phyloP scores from a whole-genome alignment of 495 filamentous ascomycete genomes.

The Durotheca rogersii region DNA sequence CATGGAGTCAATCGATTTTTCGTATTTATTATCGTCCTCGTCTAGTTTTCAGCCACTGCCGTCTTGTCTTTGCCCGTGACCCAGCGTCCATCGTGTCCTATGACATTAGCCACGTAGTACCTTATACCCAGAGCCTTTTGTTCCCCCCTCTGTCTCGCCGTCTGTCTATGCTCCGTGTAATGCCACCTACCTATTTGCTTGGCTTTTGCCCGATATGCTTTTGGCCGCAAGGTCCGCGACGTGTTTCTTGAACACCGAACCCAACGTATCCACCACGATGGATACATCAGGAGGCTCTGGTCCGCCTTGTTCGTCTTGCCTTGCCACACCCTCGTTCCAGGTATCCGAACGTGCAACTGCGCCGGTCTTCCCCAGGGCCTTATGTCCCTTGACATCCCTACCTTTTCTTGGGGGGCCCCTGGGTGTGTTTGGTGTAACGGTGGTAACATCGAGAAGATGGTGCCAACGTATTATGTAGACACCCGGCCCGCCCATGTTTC shows the following conservation, averaged over 20 bases:
- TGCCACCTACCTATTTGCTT: too few species aligned
- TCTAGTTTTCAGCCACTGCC: too few species aligned
- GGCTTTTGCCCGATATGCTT: constrained; percentile 8
- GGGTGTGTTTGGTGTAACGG: constrained; percentile 54
- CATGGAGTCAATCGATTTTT: too few species aligned
- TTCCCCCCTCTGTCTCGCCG: too few species aligned
- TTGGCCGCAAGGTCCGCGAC: constrained; percentile 29
- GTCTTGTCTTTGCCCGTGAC: too few species aligned
- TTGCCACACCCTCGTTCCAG: constrained; percentile 23
- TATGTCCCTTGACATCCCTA: constrained; percentile 48
- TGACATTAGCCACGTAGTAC: too few species aligned
- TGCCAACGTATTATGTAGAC: constrained; percentile 66
- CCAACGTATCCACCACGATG: constrained; percentile 41
- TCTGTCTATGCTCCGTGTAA: too few species aligned
- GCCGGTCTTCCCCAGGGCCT: constrained; percentile 51
- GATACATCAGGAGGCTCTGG: constrained; percentile 40
- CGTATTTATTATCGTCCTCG: too few species aligned
- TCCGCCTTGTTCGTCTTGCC: constrained; percentile 18
- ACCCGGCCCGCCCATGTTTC: constrained; percentile 54
- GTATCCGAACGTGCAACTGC: constrained; percentile 40
- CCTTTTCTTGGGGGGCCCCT: constrained; percentile 52
- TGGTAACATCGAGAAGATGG: constrained; percentile 57
- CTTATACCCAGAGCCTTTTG: too few species aligned
- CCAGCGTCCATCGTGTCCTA: too few species aligned
- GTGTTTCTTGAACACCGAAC: constrained; percentile 37